Evolutionary conservation across 2,329 filamentous ascomycete genomes (phyloP).

Genomic region (Capronia epimyces): DNA sequence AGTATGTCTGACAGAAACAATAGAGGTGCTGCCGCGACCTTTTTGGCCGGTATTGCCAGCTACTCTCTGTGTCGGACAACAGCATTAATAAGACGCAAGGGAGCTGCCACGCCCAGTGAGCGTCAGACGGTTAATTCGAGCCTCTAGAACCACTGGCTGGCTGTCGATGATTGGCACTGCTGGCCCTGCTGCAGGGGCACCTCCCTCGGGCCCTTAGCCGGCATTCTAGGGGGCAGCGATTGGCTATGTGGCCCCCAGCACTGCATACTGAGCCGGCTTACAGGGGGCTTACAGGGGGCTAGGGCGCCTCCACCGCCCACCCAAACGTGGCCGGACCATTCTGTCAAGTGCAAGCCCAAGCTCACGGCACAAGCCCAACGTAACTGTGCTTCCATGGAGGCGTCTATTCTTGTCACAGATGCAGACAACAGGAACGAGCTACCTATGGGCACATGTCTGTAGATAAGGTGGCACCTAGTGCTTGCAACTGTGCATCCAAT

Average conservation of each 20-base stretch:
- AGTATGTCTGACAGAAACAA: neutral
- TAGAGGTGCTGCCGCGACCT: neutral
- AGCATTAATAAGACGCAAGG: neutral
- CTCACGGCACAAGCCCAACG: no score
- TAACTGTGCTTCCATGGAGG: no score
- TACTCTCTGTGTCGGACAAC: neutral
- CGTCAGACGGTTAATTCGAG: neutral
- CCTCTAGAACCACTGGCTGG: neutral
- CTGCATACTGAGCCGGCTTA: neutral
- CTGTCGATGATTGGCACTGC: neutral
- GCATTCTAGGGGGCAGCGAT: neutral
- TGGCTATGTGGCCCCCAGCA: neutral
- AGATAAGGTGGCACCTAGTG: no score
- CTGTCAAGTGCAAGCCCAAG: no score
- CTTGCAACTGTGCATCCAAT: no score
- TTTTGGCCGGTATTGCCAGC: no score
- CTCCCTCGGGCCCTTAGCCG: neutral
- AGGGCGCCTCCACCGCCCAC: neutral
- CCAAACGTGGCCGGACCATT: neutral
- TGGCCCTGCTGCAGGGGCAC: neutral
- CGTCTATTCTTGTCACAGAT: conserved; percentile 1
- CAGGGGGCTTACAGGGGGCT: neutral
- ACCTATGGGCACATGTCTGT: no score
- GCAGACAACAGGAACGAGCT: no score
- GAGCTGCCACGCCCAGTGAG: neutral